Percentiles rank a stretch among this genome's conserved stretches.
phyloP scores from a whole-genome alignment of 768 basidiomycete species.

The Hirschioporus abietinus region DNA sequence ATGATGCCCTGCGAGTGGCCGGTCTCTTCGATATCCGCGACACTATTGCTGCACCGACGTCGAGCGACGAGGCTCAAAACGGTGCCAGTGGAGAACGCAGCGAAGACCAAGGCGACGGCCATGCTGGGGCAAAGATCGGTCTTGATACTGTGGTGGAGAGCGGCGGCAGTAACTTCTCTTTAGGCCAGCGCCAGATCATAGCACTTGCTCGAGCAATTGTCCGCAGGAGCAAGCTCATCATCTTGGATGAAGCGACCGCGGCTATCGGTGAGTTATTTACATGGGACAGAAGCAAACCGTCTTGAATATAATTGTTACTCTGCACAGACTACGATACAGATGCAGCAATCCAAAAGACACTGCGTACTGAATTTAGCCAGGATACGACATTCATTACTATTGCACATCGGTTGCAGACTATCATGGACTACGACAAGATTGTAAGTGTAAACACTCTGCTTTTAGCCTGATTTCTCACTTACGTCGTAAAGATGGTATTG shows the following conservation, averaged over 20 bases:
- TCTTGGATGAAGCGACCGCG: slow-evolving; percentile 17
- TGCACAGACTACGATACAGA: slow-evolving; percentile 46
- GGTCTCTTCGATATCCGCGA: slow-evolving; percentile 22
- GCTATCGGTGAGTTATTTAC: slow-evolving; percentile 24
- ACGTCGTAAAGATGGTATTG: slow-evolving; percentile 7
- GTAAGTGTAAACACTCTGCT: slow-evolving; percentile 26
- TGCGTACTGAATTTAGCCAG: slow-evolving; percentile 31
- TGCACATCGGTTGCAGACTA: slow-evolving; percentile 33
- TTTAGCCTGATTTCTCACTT: neutral
- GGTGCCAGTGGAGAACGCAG: too few relatives aligned
- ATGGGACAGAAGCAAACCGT: neutral
- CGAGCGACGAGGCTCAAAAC: too few relatives aligned
- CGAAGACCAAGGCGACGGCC: too few relatives aligned
- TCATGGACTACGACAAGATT: slow-evolving; percentile 35
- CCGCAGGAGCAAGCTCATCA: slow-evolving; percentile 20
- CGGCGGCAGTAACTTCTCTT: too few relatives aligned
- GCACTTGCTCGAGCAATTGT: slow-evolving; percentile 24
- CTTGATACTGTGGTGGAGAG: too few relatives aligned
- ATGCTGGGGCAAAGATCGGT: too few relatives aligned
- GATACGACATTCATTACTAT: slow-evolving; percentile 35
- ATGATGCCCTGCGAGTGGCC: slow-evolving; percentile 32
- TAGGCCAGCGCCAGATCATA: too few relatives aligned
- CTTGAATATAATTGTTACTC: too few relatives aligned
- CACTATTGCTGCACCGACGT: too few relatives aligned
- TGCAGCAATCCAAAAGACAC: slow-evolving; percentile 36